These are phyloP conservation scores for Mortierella sp. DNA, from an alignment of 371 early-diverging fungal genomes.

Conservation along the genomic window DNA sequence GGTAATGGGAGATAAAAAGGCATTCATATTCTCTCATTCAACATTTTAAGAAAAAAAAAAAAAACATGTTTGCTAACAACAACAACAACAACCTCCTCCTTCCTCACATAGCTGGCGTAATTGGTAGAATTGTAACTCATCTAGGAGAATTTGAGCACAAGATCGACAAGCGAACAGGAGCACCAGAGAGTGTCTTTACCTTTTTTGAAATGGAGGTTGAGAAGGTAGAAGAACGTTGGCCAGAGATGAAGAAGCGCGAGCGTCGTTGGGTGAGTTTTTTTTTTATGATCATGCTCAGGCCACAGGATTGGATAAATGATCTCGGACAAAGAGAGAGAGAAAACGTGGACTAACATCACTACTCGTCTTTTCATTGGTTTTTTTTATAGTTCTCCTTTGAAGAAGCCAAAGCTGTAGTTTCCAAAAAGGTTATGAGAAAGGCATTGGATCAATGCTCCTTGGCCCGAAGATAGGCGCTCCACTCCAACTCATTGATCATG, in stretches of 20 bases:
- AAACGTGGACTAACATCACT: no score
- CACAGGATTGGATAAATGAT: no score
- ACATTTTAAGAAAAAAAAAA: not conserved
- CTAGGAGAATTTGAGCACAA: conserved; percentile 66
- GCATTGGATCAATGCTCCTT: conserved; percentile 64
- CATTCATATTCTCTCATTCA: not conserved
- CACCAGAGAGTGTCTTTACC: conserved; percentile 63
- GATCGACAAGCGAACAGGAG: conserved; percentile 51
- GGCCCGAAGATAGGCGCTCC: conserved; percentile 12
- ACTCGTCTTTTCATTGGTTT: not conserved
- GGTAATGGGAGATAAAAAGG: conserved; percentile 51
- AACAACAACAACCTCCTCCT: no score
- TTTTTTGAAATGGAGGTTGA: conserved; percentile 71
- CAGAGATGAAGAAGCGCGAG: conserved; percentile 65
- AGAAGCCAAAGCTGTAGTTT: conserved; percentile 62
- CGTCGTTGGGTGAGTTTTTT: conserved; percentile 67
- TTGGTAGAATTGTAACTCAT: conserved; percentile 59
- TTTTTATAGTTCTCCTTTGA: conserved; percentile 69
- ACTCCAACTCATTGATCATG: no score
- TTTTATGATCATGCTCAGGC: not conserved
- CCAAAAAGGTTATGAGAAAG: conserved; percentile 68
- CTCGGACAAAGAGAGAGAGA: no score
- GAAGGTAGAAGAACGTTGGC: conserved; percentile 65
- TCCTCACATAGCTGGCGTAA: conserved; percentile 60
- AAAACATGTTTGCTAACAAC: not conserved